A percentile compares a stretch with the other conserved stretches of the same genome.
These are phyloP conservation scores for Erodium trifolium DNA, from an alignment of 441 rosid species.

Conservation along the genomic window DNA sequence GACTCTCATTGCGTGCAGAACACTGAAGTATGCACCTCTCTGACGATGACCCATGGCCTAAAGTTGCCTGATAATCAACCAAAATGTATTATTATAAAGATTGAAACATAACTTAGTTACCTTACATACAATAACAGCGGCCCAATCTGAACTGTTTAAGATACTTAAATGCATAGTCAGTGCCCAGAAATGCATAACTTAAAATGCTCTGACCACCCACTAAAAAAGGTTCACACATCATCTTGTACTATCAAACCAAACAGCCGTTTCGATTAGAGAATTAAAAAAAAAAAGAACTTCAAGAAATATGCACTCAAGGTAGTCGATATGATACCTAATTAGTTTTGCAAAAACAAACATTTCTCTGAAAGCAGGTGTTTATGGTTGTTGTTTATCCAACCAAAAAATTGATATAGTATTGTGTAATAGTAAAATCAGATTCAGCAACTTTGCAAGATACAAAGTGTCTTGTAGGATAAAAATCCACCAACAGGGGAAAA, in stretches of 20 bases:
- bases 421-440: not conserved
- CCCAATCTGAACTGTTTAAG: not conserved
- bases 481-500: too few species aligned
- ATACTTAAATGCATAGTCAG: too few species aligned
- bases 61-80: slow-evolving; percentile 54
- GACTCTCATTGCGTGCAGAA: slow-evolving; percentile 45
- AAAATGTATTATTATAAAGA: slow-evolving; percentile 6
- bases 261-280: too few species aligned
- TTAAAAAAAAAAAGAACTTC: not conserved
- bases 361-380: not conserved
- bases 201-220: too few species aligned
- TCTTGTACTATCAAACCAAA: not conserved
- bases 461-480: too few species aligned
- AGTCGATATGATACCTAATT: not conserved
- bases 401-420: too few species aligned
- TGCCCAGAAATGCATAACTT: too few species aligned
- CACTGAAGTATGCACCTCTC: slow-evolving; percentile 71
- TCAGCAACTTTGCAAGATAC: not conserved
- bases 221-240: not conserved
- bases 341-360: not conserved
- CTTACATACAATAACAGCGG: not conserved
- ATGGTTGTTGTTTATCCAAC: not conserved
- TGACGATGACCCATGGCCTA: slow-evolving; percentile 57
- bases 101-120: not conserved
- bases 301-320: not conserved